Evolutionary conservation across 2,329 filamentous ascomycete species (phyloP), one percentile per base, ranked within the genome.

Genomic region (Clonostachys sp.): DNA sequence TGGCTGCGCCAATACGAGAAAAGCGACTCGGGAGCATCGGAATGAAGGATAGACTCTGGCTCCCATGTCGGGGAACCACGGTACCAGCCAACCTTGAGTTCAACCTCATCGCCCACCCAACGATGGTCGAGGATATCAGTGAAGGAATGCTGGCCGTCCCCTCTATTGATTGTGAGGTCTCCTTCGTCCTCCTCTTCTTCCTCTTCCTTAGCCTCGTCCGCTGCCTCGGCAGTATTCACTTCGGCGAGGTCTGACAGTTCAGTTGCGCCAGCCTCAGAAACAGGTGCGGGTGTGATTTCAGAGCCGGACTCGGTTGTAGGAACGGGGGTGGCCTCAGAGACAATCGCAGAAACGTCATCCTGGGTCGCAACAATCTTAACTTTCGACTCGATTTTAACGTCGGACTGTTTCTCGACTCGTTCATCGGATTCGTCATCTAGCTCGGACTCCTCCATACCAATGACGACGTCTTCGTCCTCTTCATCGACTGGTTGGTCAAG

Each of bases 51-150:
- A 9, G 53, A 49, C 45, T 69, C 66, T 10, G 58, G 55, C 43
- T 65, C 63, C 66, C 65, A 69, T 2, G 63, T 68, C 4, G 43
- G 40, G 5, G 57, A 50, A 17, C 61, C 58, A 3, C 46, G 38
- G 7, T 57, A 57, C 65, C 65, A 68, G 20, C 63, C 51, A 5
- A 67, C 58, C 8, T 54, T 45, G 5, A 68, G 53, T 18, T 66
- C 53, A 1, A 68, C 57, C 10, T 54, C 48, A 45, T 62, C 55
- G 7, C 46, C 54, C 0, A 18, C 46, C 62, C 64, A 65, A 43
- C 64, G 63, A 35, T 66, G 50, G 8, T 54, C 41, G 12, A 38
- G n/a, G 14, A 47, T 17, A 13, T 30, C 14, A 9, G 45, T 46
- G 20, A 46, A 46, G 12, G 39, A 30, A 30, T 30, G 24, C 9